Evolutionary conservation across 2,329 filamentous ascomycete genomes (phyloP), one percentile per base, ranked within the genome.

Genomic region (Blastomyces percursus): DNA sequence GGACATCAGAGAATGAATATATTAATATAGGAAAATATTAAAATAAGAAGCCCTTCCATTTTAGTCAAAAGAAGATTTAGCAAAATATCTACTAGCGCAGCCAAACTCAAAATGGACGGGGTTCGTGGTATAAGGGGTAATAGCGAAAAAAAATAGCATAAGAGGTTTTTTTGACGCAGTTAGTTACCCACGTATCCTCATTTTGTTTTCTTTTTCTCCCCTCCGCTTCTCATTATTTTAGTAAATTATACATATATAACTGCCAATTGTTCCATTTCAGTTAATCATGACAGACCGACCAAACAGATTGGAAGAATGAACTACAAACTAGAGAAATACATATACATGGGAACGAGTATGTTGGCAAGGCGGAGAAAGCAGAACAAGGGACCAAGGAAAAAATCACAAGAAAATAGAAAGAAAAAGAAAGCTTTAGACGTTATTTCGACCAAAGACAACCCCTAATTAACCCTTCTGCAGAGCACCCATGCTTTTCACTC

Each of bases 391-490:
- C 3, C 16, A 30, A 52, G 3, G 16, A 7, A 32, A 16, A 16
- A 52, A 52, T 27, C 24, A 16, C 50, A 55, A 35, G 32, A 38
- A 21, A n/a, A 38, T 2, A 30, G 9, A 30, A 51, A 51, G 35
- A 9, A 21, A 12, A 55, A 11, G 8, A 8, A 30, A 7, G 19
- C 19, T 14, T 38, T 35, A 12, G 27, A 55, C 19, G 16, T 35
- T 50, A 42, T 48, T 62, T 63, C 51, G 62, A 44, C 7, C 8
- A 44, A 44, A 60, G 35, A 64, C 61, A 32, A 27, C 46, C 12
- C 42, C 5, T 19, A 19, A 19, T 44, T 44, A 16, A 44, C 24
- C 24, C 30, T 57, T 54, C 14, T 5, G 21, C 14, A 32, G 21
- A 24, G 11, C 55, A 42, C 7, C 14, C 55, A 40, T 44, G 7